Evolutionary conservation across 768 basidiomycete species (phyloP).

Genomic region (Kwoniella pini): DNA sequence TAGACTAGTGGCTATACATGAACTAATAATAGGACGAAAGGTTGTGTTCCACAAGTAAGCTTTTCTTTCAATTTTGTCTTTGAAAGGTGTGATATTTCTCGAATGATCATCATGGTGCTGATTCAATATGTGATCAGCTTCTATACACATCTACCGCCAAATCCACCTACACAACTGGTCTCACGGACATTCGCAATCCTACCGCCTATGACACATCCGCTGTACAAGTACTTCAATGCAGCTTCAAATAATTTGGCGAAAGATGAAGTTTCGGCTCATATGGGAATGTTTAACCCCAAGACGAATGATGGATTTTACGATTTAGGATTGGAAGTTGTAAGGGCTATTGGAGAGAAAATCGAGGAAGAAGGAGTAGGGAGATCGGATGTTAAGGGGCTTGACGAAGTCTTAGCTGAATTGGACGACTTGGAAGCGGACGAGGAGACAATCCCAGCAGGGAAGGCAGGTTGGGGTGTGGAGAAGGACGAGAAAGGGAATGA

Average conservation of each 20-base stretch:
- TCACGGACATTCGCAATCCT: conserved; percentile 77
- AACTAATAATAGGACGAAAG: conserved; percentile 61
- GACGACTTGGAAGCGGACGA: neutral
- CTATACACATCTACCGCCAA: conserved; percentile 74
- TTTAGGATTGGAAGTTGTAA: conserved; percentile 69
- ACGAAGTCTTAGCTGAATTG: conserved; percentile 9
- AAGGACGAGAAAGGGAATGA: conserved; percentile 29
- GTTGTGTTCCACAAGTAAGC: conserved; percentile 47
- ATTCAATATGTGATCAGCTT: conserved; percentile 61
- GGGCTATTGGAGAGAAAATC: conserved; percentile 51
- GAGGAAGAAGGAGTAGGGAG: conserved; percentile 41
- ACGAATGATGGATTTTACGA: conserved; percentile 90
- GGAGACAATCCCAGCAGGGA: conserved; percentile 3
- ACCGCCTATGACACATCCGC: conserved; percentile 58
- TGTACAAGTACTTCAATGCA: conserved; percentile 62
- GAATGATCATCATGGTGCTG: too few species aligned
- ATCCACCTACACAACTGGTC: conserved; percentile 61
- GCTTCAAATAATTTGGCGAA: conserved; percentile 67
- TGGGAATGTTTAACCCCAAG: conserved; percentile 77
- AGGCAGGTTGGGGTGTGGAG: conserved; percentile 22
- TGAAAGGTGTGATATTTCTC: too few species aligned
- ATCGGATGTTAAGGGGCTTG: neutral
- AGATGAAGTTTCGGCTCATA: conserved; percentile 83
- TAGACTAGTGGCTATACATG: conserved; percentile 66
- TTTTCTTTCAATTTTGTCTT: neutral